A percentile compares a stretch with the other conserved stretches of the same genome.
phyloP scores from a whole-genome alignment of 139 green algal genomes.

The Chlamydomonas sp. region DNA sequence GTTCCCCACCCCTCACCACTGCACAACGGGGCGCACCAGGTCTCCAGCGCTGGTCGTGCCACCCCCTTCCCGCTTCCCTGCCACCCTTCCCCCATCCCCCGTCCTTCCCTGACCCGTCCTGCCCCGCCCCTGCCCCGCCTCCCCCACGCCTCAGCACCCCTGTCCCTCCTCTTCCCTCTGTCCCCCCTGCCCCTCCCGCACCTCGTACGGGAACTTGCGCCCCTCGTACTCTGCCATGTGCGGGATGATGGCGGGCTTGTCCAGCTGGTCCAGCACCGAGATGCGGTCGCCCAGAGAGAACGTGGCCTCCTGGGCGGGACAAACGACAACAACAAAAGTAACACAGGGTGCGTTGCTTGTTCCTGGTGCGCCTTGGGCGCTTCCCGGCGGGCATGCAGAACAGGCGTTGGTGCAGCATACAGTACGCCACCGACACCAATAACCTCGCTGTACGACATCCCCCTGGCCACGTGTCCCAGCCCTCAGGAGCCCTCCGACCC shows the following conservation, averaged over 20 bases:
- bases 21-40: no score
- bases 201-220: conserved; percentile 85
- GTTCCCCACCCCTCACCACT: no score
- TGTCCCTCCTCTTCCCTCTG: no score
- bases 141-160: no score
- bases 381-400: not conserved
- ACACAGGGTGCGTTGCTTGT: not conserved
- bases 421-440: no score
- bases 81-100: no score
- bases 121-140: no score
- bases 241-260: conserved; percentile 87
- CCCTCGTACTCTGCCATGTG: conserved; percentile 84
- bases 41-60: not conserved
- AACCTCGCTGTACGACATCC: no score
- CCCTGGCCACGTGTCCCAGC: no score
- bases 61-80: not conserved
- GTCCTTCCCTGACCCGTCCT: no score
- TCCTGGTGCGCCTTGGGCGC: not conserved
- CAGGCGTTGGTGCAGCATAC: no score
- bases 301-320: conserved; percentile 52
- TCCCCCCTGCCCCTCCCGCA: conserved; percentile 12
- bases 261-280: conserved; percentile 76
- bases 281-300: conserved; percentile 81
- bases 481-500: no score
- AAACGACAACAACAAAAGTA: not conserved